These are phyloP conservation scores for Ambispora gerdemannii DNA, from an alignment of 192 early-diverging fungal species.

Conservation along the genomic window DNA sequence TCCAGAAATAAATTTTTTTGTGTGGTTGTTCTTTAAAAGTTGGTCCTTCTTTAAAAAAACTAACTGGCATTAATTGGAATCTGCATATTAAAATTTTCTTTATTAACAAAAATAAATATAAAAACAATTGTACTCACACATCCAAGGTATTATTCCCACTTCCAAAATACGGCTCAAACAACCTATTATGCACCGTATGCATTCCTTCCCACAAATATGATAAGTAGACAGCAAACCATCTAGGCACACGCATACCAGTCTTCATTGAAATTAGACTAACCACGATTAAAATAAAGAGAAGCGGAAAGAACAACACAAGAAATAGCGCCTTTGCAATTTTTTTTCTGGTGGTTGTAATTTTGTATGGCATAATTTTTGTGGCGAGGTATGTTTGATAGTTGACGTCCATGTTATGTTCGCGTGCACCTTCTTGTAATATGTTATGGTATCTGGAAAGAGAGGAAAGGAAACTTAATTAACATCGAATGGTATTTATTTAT, in stretches of 20 bases:
- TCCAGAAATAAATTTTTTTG: no score
- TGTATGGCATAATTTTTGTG: conserved; percentile 32
- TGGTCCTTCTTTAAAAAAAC: no score
- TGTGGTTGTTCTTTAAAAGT: no score
- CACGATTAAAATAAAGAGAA: conserved; percentile 25
- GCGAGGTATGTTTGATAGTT: conserved; percentile 35
- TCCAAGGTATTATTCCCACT: conserved; percentile 3
- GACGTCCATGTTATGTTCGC: conserved; percentile 31
- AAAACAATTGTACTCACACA: no score
- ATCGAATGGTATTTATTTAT: background rate
- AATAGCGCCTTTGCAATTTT: conserved; percentile 29
- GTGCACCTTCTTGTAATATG: conserved; percentile 33
- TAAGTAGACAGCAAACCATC: background rate
- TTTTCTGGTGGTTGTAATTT: conserved; percentile 22
- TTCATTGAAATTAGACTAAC: background rate
- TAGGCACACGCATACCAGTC: background rate
- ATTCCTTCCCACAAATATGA: background rate
- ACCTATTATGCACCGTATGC: background rate
- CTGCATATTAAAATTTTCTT: no score
- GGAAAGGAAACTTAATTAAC: background rate
- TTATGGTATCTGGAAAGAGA: conserved; percentile 31
- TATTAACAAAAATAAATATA: no score
- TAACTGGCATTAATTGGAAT: no score
- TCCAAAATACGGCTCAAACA: conserved; percentile 22
- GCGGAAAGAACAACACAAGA: background rate